A percentile compares a stretch with the other conserved stretches of the same genome.
These are phyloP conservation scores for Datisca glomerata DNA, from an alignment of 306 rosid genomes.

Conservation along the genomic window DNA sequence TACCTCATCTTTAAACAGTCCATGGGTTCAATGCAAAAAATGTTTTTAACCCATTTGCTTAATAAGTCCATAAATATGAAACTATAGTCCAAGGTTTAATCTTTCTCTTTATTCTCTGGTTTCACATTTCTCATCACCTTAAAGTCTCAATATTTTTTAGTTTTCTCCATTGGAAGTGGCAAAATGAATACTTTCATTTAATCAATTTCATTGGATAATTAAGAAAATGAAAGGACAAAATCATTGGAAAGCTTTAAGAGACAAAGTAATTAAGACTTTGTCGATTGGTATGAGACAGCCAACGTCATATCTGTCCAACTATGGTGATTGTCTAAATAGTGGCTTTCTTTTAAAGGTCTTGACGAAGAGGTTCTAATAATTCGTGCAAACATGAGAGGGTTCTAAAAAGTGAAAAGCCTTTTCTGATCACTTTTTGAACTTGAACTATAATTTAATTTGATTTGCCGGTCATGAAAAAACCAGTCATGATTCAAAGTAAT, in stretches of 20 bases:
- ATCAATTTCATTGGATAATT: background rate
- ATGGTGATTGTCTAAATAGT: too few species aligned
- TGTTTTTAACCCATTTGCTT: background rate
- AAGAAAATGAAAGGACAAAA: background rate
- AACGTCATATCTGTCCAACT: too few species aligned
- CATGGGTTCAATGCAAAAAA: too few species aligned
- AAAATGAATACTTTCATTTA: too few species aligned
- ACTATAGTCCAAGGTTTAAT: too few species aligned
- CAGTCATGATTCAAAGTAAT: conserved; percentile 24
- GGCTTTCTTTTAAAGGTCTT: too few species aligned
- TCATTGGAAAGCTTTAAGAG: background rate
- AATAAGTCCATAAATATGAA: too few species aligned
- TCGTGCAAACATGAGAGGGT: conserved; percentile 2
- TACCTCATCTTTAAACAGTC: too few species aligned
- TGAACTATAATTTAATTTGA: conserved; percentile 3
- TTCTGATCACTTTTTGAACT: conserved; percentile 11
- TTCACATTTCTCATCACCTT: background rate
- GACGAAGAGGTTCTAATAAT: background rate
- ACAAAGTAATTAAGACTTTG: background rate
- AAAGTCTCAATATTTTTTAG: too few species aligned
- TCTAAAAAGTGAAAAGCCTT: conserved; percentile 23
- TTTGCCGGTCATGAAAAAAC: conserved; percentile 36
- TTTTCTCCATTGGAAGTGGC: background rate
- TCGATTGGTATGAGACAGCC: background rate
- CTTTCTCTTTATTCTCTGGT: background rate